phyloP scores from a whole-genome alignment of 2,329 filamentous ascomycete genomes.

The Cephalotrichum gorgonifer region DNA sequence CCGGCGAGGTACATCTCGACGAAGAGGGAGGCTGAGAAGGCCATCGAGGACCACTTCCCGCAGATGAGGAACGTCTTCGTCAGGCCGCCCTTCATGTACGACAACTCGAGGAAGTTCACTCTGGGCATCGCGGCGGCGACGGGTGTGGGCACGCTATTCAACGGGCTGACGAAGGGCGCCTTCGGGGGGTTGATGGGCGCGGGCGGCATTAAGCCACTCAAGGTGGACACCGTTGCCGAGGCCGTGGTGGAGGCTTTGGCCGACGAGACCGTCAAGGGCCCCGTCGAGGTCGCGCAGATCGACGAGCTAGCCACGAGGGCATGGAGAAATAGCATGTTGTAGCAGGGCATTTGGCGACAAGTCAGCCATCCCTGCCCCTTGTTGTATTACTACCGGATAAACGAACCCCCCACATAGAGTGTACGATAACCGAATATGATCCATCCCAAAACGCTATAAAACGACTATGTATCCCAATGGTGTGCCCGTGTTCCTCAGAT shows the following conservation, averaged over 20 bases:
- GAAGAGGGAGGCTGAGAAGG: constrained; percentile 80
- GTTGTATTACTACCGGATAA: neutral
- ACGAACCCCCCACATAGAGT: constrained; percentile 16
- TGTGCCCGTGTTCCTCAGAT: constrained; percentile 42
- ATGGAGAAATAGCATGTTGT: constrained; percentile 90
- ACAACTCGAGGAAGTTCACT: constrained; percentile 70
- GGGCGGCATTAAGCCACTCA: constrained; percentile 75
- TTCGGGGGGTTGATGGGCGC: constrained; percentile 71
- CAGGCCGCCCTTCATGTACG: constrained; percentile 82
- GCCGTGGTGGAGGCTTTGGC: constrained; percentile 80
- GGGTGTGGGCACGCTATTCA: constrained; percentile 64
- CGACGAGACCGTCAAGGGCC: constrained; percentile 62
- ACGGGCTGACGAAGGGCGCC: constrained; percentile 64
- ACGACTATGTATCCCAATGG: neutral
- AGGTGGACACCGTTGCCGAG: constrained; percentile 78
- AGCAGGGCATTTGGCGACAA: constrained; percentile 15
- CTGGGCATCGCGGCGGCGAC: constrained; percentile 74
- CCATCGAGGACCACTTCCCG: constrained; percentile 63
- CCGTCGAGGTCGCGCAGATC: constrained; percentile 69
- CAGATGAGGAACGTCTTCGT: constrained; percentile 72
- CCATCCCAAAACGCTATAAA: neutral
- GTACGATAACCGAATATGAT: constrained; percentile 13
- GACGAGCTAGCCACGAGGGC: constrained; percentile 69
- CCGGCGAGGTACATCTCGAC: constrained; percentile 80
- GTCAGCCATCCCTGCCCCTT: constrained; percentile 3